Evolutionary conservation across 441 rosid genomes (phyloP), one percentile per base, ranked within the genome.

Genomic region (Gossypium davidsonii): DNA sequence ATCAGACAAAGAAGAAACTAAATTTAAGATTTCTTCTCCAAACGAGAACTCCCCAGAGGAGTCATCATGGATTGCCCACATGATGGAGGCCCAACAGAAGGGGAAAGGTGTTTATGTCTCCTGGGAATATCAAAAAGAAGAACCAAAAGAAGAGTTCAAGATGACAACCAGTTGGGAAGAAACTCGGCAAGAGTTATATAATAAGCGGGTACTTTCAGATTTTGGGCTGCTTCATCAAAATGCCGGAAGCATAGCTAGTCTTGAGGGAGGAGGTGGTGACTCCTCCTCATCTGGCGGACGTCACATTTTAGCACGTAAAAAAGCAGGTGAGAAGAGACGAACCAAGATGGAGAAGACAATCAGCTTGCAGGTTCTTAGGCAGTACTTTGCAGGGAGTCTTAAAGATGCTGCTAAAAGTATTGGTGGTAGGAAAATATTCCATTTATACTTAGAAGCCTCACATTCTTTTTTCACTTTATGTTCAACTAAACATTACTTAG

Each of bases 381-480:
- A 89, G 57, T 77, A 92, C 78, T 92, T 90, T 49, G 87, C 96
- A 1, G 96, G 98, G 68, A 92, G 96, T 83, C 96, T 92, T 70
- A 90, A 92, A 70, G 92, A 92, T 82, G 98, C 98, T 60, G 98
- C 98, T 71, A 89, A 89, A 79, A 88, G 88, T 69, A 85, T 92
- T 81, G 96, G 96, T 37, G 97, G 96, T 92, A 85, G 64, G 91
- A 65, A 74, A 61, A 66, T 71, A 44, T 28, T 60, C 67, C 62
- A 21, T 73, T 10, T 61, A 31, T 6, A 34, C 10, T 31, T 37
- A 42, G 61, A 76, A 28, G 42, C 53, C 28, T 56, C 37, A 21
- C 56, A 66, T 58, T 52, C 31, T 48, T 42, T 42, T 42, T 42
- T 42, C 46, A 42, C 46, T 42, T 39, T 46, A 57, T 34, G 51